phyloP scores from a whole-genome alignment of 257 asterid genomes.

The Nyctanthes arbortristis region DNA sequence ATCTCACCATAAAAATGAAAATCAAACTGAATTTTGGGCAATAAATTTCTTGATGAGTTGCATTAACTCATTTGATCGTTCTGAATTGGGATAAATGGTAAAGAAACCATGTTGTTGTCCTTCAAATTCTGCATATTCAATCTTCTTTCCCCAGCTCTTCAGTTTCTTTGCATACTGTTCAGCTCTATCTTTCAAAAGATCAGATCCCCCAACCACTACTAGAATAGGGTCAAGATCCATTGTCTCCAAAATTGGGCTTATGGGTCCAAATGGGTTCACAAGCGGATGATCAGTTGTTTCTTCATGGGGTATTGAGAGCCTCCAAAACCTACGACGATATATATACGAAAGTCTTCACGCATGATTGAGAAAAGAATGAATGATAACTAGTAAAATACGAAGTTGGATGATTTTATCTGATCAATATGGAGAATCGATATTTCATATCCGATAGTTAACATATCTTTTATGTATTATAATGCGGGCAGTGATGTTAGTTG shows the following conservation, averaged over 20 bases:
- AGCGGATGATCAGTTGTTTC: conserved; percentile 61
- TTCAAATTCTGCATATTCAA: conserved; percentile 68
- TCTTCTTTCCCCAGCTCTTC: conserved; percentile 52
- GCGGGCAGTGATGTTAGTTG: too few species aligned
- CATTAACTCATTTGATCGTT: conserved; percentile 49
- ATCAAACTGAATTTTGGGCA: conserved; percentile 31
- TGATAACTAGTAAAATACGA: too few species aligned
- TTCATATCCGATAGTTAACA: too few species aligned
- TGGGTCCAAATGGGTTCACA: conserved; percentile 71
- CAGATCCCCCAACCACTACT: conserved; percentile 57
- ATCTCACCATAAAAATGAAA: background rate
- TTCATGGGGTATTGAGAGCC: conserved; percentile 60
- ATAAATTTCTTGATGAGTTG: conserved; percentile 45
- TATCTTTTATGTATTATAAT: too few species aligned
- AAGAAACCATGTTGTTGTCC: conserved; percentile 83
- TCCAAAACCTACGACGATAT: conserved; percentile 53
- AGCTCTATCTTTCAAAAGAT: conserved; percentile 65
- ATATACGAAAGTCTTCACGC: too few species aligned
- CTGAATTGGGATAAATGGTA: conserved; percentile 55
- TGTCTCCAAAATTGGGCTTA: conserved; percentile 40
- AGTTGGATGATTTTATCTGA: too few species aligned
- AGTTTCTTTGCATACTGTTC: conserved; percentile 46
- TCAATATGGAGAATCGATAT: too few species aligned
- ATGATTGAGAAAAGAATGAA: too few species aligned
- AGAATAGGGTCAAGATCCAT: conserved; percentile 57